Evolutionary conservation across 352 stramenopile genomes (phyloP).

Genomic region (Globisporangium takayamanum): DNA sequence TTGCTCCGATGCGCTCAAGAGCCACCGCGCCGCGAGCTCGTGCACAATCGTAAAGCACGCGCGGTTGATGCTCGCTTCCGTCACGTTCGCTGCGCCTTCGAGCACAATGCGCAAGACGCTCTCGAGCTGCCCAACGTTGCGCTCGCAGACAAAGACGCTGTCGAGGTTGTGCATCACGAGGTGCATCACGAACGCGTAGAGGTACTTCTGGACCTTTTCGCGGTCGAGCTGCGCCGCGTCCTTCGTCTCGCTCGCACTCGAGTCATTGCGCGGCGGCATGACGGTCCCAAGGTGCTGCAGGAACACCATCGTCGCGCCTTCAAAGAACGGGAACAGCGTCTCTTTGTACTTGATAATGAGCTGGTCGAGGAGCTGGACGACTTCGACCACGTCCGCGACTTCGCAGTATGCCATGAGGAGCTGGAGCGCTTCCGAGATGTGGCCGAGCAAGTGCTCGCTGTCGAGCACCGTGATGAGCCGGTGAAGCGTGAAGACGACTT

Average conservation of each 20-base stretch:
- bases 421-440: conserved; percentile 52
- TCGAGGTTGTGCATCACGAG: conserved; percentile 66
- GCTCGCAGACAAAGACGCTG: conserved; percentile 49
- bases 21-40: conserved; percentile 59
- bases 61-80: conserved; percentile 70
- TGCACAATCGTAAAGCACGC: conserved; percentile 70
- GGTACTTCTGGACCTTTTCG: conserved; percentile 71
- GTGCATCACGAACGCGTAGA: conserved; percentile 78
- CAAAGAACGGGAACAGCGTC: conserved; percentile 55
- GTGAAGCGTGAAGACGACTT: conserved; percentile 78
- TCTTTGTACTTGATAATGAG: conserved; percentile 85
- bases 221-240: conserved; percentile 69
- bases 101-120: conserved; percentile 62
- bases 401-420: conserved; percentile 62
- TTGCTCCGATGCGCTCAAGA: conserved; percentile 28
- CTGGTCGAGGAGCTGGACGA: conserved; percentile 80
- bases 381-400: conserved; percentile 60
- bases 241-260: conserved; percentile 49
- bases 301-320: conserved; percentile 59
- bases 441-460: conserved; percentile 55
- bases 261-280: conserved; percentile 51
- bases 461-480: conserved; percentile 70
- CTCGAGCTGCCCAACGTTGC: conserved; percentile 60
- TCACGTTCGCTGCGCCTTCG: conserved; percentile 58
- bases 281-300: conserved; percentile 63